Percentiles rank a stretch among this genome's conserved stretches.
Evolutionary conservation across 1,284 basidiomycete species (phyloP).

Genomic region (Stygiomarasmius scandens): DNA sequence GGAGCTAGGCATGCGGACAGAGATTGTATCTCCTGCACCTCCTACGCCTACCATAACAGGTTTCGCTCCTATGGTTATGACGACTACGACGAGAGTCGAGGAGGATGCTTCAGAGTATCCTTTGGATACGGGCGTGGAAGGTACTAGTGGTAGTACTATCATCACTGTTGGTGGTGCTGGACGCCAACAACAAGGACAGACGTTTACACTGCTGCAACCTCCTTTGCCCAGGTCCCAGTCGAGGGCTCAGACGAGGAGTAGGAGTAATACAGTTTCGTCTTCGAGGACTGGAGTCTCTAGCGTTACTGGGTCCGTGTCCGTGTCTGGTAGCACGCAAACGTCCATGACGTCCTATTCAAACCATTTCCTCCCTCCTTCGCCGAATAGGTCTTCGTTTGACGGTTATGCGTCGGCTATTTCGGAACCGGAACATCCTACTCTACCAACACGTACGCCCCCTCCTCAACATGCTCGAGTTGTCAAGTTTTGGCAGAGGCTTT

Average conservation of each 20-base stretch:
- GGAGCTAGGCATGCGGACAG: background rate
- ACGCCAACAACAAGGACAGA: background rate
- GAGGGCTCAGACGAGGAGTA: background rate
- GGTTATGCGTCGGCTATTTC: background rate
- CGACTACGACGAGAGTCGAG: background rate
- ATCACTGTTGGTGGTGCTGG: background rate
- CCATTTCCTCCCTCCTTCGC: background rate
- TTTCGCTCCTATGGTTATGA: background rate
- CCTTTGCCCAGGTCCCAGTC: background rate
- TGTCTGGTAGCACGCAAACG: background rate
- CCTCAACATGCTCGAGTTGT: slow-evolving; percentile 36
- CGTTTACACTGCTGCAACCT: background rate
- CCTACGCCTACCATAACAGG: slow-evolving; percentile 15
- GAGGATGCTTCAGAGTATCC: background rate
- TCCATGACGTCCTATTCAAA: background rate
- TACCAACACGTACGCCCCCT: background rate
- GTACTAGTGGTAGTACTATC: too few relatives aligned
- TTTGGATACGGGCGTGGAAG: background rate
- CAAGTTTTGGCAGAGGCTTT: slow-evolving; percentile 53
- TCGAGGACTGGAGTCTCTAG: background rate
- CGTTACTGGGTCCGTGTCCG: background rate
- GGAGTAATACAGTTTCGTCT: background rate
- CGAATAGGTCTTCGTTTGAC: background rate
- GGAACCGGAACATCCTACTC: background rate
- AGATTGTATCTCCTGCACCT: slow-evolving; percentile 9